Conservation (phyloP, 2,329 filamentous ascomycete species). For the Pseudocercospora fuligena region DNA sequence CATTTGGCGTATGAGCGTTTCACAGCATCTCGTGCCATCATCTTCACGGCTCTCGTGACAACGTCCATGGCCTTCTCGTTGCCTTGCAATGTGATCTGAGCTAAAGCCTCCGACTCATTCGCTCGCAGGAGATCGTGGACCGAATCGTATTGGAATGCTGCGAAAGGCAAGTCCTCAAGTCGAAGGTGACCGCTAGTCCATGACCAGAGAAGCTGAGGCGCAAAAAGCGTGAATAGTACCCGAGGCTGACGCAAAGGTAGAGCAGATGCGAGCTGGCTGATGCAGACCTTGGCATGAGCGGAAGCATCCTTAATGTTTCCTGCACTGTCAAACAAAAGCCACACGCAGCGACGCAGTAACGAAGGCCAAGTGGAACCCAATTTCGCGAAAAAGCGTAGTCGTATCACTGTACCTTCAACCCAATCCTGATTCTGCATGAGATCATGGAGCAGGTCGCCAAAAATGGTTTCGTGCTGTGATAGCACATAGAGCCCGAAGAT, state of each 20-base stretch:
- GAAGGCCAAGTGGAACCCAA: constrained; percentile 86
- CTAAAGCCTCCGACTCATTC: constrained; percentile 76
- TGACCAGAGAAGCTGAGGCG: constrained; percentile 86
- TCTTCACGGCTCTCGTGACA: constrained; percentile 63
- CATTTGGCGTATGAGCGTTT: constrained; percentile 74
- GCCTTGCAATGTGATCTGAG: constrained; percentile 80
- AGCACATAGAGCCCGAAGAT: constrained; percentile 85
- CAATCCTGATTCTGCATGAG: constrained; percentile 73
- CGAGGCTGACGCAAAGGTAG: constrained; percentile 69
- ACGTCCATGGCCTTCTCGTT: constrained; percentile 67
- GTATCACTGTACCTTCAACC: constrained; percentile 82
- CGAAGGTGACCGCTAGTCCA: constrained; percentile 70
- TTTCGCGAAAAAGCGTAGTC: constrained; percentile 74
- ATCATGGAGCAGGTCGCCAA: constrained; percentile 79
- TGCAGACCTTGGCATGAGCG: constrained; percentile 73
- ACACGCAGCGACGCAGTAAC: constrained; percentile 82
- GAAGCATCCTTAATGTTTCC: constrained; percentile 69
- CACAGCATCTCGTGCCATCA: constrained; percentile 62
- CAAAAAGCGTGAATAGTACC: constrained; percentile 80
- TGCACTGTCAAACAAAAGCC: constrained; percentile 91
- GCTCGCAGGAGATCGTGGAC: constrained; percentile 72
- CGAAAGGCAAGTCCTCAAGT: constrained; percentile 76
- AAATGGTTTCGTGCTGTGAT: constrained; percentile 79
- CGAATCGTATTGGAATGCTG: constrained; percentile 78
- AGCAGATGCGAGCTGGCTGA: constrained; percentile 67